Evolutionary conservation across 2,329 filamentous ascomycete genomes (phyloP).

Genomic region (Rugonectria rugulosa): DNA sequence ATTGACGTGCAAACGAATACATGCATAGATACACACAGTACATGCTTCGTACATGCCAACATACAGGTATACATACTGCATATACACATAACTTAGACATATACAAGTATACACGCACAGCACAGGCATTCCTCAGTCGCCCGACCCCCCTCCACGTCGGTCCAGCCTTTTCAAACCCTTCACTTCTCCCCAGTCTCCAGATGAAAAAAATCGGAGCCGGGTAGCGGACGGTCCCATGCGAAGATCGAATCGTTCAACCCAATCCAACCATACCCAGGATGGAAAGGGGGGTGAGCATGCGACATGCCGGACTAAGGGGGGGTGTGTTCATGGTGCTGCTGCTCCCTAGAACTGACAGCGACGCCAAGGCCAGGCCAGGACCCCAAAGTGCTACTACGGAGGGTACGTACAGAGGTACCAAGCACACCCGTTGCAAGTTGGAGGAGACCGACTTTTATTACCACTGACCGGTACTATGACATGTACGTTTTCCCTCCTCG

Average conservation of each 20-base stretch:
- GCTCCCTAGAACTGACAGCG: constrained; percentile 27
- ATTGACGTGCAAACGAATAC: too few species aligned
- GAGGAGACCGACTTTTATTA: constrained; percentile 21
- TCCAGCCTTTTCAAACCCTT: constrained; percentile 21
- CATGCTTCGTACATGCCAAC: constrained; percentile 1
- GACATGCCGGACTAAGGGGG: constrained; percentile 19
- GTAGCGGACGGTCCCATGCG: constrained; percentile 35
- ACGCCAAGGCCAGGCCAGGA: constrained; percentile 30
- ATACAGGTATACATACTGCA: neutral
- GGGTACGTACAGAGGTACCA: too few species aligned
- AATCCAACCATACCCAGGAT: constrained; percentile 17
- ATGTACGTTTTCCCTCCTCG: constrained; percentile 17
- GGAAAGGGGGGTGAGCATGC: constrained; percentile 9
- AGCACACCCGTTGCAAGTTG: constrained; percentile 17
- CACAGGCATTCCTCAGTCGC: constrained; percentile 7
- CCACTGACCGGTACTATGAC: constrained; percentile 35
- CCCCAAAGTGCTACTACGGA: constrained; percentile 15
- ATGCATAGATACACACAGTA: constrained; percentile 1
- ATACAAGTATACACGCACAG: neutral
- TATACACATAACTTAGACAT: too few species aligned
- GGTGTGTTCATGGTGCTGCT: constrained; percentile 13
- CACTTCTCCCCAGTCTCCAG: constrained; percentile 25
- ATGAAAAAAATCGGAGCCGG: constrained; percentile 37
- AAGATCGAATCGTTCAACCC: constrained; percentile 39
- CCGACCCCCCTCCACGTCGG: constrained; percentile 18